These are phyloP conservation scores for Porcisia deanei DNA, from an alignment of 208 protist species.

Conservation along the genomic window DNA sequence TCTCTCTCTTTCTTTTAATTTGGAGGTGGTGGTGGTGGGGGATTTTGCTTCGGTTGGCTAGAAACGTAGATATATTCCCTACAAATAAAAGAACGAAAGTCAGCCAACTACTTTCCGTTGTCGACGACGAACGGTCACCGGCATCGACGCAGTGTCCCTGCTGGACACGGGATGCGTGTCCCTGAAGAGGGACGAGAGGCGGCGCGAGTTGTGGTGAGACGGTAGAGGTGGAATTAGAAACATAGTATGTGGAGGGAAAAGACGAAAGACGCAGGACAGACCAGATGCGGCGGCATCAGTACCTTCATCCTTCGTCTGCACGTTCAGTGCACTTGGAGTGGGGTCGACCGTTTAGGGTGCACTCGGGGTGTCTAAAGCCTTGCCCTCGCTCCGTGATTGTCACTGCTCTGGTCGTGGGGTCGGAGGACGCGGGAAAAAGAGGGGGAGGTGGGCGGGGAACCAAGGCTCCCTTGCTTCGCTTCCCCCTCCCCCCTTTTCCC, in stretches of 20 bases:
- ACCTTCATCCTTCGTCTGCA: neutral
- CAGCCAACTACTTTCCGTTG: neutral
- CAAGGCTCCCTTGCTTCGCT: no score
- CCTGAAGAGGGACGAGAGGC: neutral
- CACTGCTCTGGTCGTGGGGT: neutral
- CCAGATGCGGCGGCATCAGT: neutral
- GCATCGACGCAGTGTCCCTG: neutral
- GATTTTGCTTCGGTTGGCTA: slow-evolving; percentile 18
- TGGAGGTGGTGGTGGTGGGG: neutral
- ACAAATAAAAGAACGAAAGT: slow-evolving; percentile 22
- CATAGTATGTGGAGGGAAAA: neutral
- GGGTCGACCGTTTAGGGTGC: neutral
- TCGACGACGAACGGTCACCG: neutral
- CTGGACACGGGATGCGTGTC: neutral
- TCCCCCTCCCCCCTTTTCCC: no score
- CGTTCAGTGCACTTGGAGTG: neutral
- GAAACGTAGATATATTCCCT: slow-evolving; percentile 29
- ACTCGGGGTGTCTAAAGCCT: neutral
- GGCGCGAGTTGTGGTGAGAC: neutral
- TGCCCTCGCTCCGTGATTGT: neutral
- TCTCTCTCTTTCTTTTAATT: neutral
- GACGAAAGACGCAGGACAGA: neutral
- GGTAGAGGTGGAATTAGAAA: neutral
- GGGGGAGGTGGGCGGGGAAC: no score
- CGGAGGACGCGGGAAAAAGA: neutral